A percentile compares a stretch with the other conserved stretches of the same genome.
phyloP scores from a whole-genome alignment of 768 basidiomycete species.

The Boletus barrowsii region DNA sequence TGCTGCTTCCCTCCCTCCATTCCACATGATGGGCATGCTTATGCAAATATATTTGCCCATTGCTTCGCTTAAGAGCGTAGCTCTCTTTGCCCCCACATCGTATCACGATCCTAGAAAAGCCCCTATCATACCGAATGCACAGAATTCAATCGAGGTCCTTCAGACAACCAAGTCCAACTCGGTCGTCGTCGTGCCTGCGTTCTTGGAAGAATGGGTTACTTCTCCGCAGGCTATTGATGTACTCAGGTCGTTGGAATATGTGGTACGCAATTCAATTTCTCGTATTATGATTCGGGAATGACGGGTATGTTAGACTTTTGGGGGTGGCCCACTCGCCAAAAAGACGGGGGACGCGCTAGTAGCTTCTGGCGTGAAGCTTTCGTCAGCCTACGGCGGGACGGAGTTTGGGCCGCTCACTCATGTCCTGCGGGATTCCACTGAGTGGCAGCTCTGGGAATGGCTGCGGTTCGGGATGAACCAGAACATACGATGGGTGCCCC shows the following conservation, averaged over 20 bases:
- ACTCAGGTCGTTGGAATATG: slow-evolving; percentile 12
- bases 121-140: slow-evolving; percentile 19
- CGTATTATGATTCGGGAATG: too few species aligned
- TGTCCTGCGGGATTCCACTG: slow-evolving; percentile 3
- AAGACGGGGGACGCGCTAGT: slow-evolving; percentile 37
- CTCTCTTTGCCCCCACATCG: slow-evolving; percentile 21
- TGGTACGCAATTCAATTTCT: slow-evolving; percentile 15
- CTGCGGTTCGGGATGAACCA: slow-evolving; percentile 23
- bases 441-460: slow-evolving; percentile 36
- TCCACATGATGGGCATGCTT: slow-evolving; percentile 18
- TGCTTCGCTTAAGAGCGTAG: slow-evolving; percentile 8
- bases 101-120: slow-evolving; percentile 4
- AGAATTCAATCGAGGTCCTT: slow-evolving; percentile 21
- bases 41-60: slow-evolving; percentile 17
- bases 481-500: slow-evolving; percentile 33
- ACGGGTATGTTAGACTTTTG: slow-evolving; percentile 24
- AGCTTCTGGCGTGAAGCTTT: slow-evolving; percentile 33
- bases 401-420: slow-evolving; percentile 30
- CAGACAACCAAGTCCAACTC: slow-evolving; percentile 9
- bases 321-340: slow-evolving; percentile 36
- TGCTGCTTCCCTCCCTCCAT: slow-evolving; percentile 19
- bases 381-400: slow-evolving; percentile 37
- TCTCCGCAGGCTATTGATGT: slow-evolving; percentile 16
- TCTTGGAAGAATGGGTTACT: slow-evolving; percentile 24
- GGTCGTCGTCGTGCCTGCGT: slow-evolving; percentile 20